These are phyloP conservation scores for Oxyria digyna DNA, from an alignment of 148 eudicot species.

Conservation along the genomic window DNA sequence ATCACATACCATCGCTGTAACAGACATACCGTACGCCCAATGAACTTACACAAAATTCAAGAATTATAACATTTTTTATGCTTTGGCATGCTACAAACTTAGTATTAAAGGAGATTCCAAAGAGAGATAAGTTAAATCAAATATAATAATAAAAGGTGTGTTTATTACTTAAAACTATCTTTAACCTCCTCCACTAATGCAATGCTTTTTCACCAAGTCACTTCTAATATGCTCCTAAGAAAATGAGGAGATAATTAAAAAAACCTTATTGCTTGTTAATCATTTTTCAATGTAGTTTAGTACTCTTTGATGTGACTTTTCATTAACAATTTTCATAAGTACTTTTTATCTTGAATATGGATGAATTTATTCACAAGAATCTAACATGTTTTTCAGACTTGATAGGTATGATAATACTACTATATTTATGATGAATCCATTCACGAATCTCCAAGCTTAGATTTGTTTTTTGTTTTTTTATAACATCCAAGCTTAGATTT, in stretches of 20 bases:
- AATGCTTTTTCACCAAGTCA: background rate
- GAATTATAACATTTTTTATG: background rate
- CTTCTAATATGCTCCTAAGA: background rate
- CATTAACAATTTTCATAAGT: background rate
- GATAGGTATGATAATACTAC: constrained; percentile 3
- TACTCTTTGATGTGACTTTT: constrained; percentile 3
- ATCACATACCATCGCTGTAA: too few relatives aligned
- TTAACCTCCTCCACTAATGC: constrained; percentile 6
- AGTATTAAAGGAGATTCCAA: background rate
- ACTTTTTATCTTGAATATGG: constrained; percentile 8
- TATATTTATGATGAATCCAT: background rate
- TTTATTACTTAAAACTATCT: background rate
- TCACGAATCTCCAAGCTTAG: background rate
- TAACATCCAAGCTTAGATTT: too few relatives aligned
- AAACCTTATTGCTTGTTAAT: background rate
- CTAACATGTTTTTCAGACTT: background rate
- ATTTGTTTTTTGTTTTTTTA: background rate
- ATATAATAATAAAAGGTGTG: background rate
- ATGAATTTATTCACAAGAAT: constrained; percentile 8
- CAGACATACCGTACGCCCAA: too few relatives aligned
- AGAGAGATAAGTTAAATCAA: background rate
- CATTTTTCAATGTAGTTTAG: background rate
- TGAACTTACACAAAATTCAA: too few relatives aligned
- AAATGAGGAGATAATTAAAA: background rate
- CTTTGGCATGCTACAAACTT: background rate